Evolutionary conservation across 805 yeast species (phyloP), one percentile per base, ranked within the genome.

Genomic region (Metschnikowia lochheadii): DNA sequence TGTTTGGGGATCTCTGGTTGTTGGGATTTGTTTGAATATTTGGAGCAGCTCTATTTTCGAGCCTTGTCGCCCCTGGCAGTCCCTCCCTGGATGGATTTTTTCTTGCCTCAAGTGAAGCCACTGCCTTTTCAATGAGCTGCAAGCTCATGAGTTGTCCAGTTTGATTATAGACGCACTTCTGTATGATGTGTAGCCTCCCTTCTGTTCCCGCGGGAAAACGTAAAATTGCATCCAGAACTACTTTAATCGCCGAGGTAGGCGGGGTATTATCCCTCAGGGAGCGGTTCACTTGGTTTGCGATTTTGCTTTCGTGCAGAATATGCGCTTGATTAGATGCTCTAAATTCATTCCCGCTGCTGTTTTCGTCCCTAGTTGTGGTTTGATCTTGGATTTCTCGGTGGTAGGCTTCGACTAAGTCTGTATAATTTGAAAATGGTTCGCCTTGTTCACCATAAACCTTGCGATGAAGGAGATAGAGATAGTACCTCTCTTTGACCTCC

Each of bases 401-500:
- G 35, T 35, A 54, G n/a, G 15, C n/a, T 15, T 44, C 55, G 13
- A 40, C 51, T 40, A 49, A 48, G 35, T 52, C 56, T 14, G 20
- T 37, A 32, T 54, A 57, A 35, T 56, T 52, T 14, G 53, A 48
- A 7, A 46, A 26, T 2, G 61, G 59, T 41, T 57, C 61, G 2
- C 59, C 61, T 14, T 36, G 32, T 8, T 40, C 42, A 15, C 61
- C 61, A 31, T 52, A 57, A 15, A 50, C 51, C 11, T 49, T 44
- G 5, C 53, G 50, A 35, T 57, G 61, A 41, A 56, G 59, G 34
- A 49, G 44, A 38, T 45, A 49, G 17, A 57, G 46, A 17, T 41
- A 37, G 35, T 51, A 57, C 21, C 61, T 50, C 40, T 52, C 58
- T 44, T 47, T 54, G 33, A 52, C 31, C 38, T 57, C 61, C 58